These are phyloP conservation scores for Adansonia madagascariensis DNA, from an alignment of 441 rosid species.

Conservation along the genomic window DNA sequence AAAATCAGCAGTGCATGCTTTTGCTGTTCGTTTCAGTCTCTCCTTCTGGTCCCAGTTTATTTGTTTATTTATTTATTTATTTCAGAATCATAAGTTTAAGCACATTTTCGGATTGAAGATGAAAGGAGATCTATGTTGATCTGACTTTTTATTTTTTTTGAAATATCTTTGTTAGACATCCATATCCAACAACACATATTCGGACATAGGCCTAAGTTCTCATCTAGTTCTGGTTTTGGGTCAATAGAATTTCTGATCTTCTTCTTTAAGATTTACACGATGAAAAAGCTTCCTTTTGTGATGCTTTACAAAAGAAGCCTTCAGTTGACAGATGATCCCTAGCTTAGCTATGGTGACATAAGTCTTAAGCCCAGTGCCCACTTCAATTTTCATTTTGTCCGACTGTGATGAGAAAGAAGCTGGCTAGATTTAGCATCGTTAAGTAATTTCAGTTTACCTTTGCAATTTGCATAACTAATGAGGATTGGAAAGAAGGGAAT, in stretches of 20 bases:
- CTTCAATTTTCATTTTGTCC: neutral
- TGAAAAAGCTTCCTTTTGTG: neutral
- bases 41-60: neutral
- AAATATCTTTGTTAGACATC: too few relatives aligned
- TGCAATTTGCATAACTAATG: neutral
- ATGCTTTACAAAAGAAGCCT: neutral
- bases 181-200: too few relatives aligned
- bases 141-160: too few relatives aligned
- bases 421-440: constrained; percentile 1
- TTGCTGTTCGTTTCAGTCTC: neutral
- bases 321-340: neutral
- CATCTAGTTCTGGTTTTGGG: neutral
- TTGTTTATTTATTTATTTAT: neutral
- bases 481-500: neutral
- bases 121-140: neutral
- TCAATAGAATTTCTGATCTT: neutral
- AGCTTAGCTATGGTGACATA: neutral
- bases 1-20: neutral
- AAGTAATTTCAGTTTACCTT: neutral
- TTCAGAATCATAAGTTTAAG: neutral
- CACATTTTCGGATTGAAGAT: neutral
- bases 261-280: neutral
- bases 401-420: neutral
- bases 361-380: neutral
- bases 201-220: neutral